Conservation (phyloP, 2,329 filamentous ascomycete genomes). For the Orbilia oligospora region DNA sequence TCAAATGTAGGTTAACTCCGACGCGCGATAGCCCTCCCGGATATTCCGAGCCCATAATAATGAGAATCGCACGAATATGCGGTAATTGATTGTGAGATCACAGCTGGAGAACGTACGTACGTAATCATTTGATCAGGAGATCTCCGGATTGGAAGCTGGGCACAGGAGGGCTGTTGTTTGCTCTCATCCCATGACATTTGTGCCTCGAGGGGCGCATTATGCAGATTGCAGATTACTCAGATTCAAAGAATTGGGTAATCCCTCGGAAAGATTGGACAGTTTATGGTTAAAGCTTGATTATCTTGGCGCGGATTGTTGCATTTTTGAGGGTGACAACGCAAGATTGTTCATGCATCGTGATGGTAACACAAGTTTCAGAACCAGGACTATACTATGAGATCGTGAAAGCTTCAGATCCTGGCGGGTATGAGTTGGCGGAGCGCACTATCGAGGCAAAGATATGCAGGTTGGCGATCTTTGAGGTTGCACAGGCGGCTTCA, state of each 20-base stretch:
- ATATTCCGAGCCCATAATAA: neutral
- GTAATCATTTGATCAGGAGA: neutral
- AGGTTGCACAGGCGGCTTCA: too few relatives aligned
- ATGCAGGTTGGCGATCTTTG: too few relatives aligned
- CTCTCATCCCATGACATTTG: neutral
- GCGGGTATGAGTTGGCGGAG: too few relatives aligned
- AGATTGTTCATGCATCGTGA: neutral
- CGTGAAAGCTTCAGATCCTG: neutral
- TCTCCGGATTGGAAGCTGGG: too few relatives aligned
- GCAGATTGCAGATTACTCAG: neutral
- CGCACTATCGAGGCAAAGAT: too few relatives aligned
- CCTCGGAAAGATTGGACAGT: neutral
- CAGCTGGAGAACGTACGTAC: neutral
- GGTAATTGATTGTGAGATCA: neutral
- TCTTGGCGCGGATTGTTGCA: slow-evolving; percentile 15
- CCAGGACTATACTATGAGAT: neutral
- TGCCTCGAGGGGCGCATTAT: neutral
- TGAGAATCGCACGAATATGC: slow-evolving; percentile 1
- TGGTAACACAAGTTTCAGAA: neutral
- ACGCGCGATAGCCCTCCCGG: slow-evolving; percentile 39
- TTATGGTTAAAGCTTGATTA: slow-evolving; percentile 8
- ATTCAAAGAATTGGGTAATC: neutral
- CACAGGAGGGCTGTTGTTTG: too few relatives aligned
- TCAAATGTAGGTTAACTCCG: slow-evolving; percentile 38
- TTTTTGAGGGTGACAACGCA: slow-evolving; percentile 10